Evolutionary conservation across 73 alveolate genomes (phyloP), one percentile per base, ranked within the genome.

Genomic region (Stentor roeselii): DNA sequence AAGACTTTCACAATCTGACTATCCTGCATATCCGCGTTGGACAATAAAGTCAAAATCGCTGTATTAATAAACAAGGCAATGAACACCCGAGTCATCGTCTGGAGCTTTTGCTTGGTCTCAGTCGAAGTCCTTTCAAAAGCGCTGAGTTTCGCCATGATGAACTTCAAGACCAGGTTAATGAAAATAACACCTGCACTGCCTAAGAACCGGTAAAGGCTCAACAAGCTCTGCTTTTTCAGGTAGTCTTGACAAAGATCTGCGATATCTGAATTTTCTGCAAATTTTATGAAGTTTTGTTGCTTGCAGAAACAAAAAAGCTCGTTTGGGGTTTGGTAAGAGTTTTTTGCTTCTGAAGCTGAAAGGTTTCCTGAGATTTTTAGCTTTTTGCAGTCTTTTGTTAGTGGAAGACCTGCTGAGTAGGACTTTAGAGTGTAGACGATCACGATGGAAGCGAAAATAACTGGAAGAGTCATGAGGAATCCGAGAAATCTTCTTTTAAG

Each of bases 111-210:
- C 27, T 61, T 11, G 58, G 82, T 61, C 14, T 30, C 38, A 61
- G 11, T 14, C 15, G 6, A 6, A 61, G 38, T 14, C 38, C 82
- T 11, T 61, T 61, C 60, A 61, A 14, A 61, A 6, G 6, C 27
- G 37, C 58, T 30, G 6, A 61, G 38, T 11, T 6, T 36, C 21
- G 6, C 27, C 38, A 61, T 30, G 27, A 35, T 61, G 6, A 61
- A 14, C 27, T 61, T 61, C 21, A 61, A 36, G 11, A 61, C 6
- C 21, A 61, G 6, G 82, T 61, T 61, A 14, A 61, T 30, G n/a
- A 27, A 59, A 58, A 11, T 86, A 85, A 30, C 60, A 31, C 38
- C 93, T 87, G 21, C 90, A 21, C 67, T 50, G 6, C 6, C 67
- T 50, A 21, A 50, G 6, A 21, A 11, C 6, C 21, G 6, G 6